A percentile compares a stretch with the other conserved stretches of the same genome.
phyloP scores from a whole-genome alignment of 1,139 yeast species.

The Sugiyamaella paludigena region DNA sequence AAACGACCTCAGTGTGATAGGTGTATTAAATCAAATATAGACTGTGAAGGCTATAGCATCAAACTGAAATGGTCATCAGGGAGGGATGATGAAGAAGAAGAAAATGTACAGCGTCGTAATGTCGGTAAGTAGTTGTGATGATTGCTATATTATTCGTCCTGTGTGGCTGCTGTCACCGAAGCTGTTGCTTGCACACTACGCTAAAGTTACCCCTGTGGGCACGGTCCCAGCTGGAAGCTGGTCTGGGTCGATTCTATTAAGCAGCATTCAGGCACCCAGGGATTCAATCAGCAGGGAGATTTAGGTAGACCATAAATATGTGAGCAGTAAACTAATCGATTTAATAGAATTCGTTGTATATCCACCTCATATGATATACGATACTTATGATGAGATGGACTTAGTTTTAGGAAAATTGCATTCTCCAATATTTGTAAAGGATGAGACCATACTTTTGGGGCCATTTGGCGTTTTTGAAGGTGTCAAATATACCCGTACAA shows the following conservation, averaged over 20 bases:
- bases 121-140: constrained; percentile 29
- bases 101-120: constrained; percentile 63
- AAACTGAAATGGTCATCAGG: constrained; percentile 68
- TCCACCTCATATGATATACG: constrained; percentile 56
- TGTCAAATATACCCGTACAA: constrained; percentile 13
- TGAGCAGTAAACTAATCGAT: background rate
- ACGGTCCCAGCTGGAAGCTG: too few species aligned
- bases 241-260: too few species aligned
- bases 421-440: constrained; percentile 45
- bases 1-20: constrained; percentile 52
- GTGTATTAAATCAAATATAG: constrained; percentile 54
- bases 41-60: constrained; percentile 81
- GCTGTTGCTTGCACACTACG: too few species aligned
- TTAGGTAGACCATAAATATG: background rate
- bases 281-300: too few species aligned
- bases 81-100: constrained; percentile 31
- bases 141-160: background rate
- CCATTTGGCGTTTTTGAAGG: constrained; percentile 81
- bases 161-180: background rate
- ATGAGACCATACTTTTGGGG: constrained; percentile 61
- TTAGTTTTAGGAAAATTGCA: constrained; percentile 62
- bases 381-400: constrained; percentile 80
- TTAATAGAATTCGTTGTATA: constrained; percentile 67
- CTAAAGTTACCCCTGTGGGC: too few species aligned
- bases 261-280: too few species aligned